Base-by-base conservation (phyloP, 768 basidiomycete genomes). In the Termitomyces titanicus region DNA sequence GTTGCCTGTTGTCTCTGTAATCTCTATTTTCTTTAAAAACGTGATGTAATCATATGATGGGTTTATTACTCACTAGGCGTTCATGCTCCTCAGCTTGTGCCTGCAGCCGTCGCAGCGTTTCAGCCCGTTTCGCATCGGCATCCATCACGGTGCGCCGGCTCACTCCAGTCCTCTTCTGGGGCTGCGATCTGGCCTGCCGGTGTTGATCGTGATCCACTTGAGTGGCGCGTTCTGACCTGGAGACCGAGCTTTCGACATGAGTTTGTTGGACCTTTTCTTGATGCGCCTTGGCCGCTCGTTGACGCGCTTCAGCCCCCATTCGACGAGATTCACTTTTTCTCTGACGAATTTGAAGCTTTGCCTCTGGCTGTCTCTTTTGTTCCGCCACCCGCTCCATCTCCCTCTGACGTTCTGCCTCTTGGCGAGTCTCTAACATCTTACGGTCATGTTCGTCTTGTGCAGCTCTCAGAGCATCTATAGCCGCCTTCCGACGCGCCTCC, bases 71-170 rank as follows among this genome's bases (percentile, higher is more conserved):
- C 11, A 64, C 66, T 59, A 49, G 44, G 47, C 63, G 61, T 12
- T 58, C 54, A 29, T 63, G 60, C 47, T 65, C 64, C 48, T 66
- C 64, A 22, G 65, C 67, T 51, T 68, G 64, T 24, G 49, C 63
- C 29, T 63, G 58, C 8, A 66, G 59, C 31, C 66, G 66, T 22
- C 59, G 56, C 24, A 65, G 29, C 17, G 61, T 63, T 43, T 66
- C 64, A 11, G 61, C 62, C 5, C 63, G 61, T 55, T 64, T 66
- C 40, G 61, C 63, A 9, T 46, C 51, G 27, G 40, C 44, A 31
- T 51, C 58, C n/a, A 56, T 29, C 37, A 44, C 22, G 1, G 49
- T 22, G 29, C 34, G 53, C 38, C 53, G 47, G 7, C 39, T 15
- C 6, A 39, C 13, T 20, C 53, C 54, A 45, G 56, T 53, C 4